These are phyloP conservation scores for Penicillium brasilianum DNA, from an alignment of 2,329 filamentous ascomycete species.

Conservation along the genomic window DNA sequence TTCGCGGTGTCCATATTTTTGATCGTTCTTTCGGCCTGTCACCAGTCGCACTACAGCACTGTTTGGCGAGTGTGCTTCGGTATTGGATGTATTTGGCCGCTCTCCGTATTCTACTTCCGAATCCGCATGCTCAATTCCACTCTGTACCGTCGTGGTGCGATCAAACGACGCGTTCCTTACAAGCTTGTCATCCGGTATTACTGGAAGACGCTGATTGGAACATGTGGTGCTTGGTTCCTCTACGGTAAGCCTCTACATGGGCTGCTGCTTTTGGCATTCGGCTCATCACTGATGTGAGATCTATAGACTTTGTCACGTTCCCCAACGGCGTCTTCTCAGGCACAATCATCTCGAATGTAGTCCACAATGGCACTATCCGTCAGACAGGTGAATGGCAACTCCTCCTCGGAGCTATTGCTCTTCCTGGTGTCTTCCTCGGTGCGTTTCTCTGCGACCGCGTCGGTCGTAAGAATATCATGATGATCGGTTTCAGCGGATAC, in stretches of 20 bases:
- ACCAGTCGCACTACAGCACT: conserved; percentile 44
- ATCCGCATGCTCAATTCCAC: conserved; percentile 59
- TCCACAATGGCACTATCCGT: conserved; percentile 46
- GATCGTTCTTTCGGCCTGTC: conserved; percentile 51
- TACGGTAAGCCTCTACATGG: conserved; percentile 39
- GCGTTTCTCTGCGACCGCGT: conserved; percentile 55
- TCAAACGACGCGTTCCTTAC: conserved; percentile 59
- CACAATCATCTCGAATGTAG: conserved; percentile 50
- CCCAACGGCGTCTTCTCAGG: conserved; percentile 56
- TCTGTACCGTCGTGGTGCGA: conserved; percentile 59
- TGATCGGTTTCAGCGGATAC: conserved; percentile 57
- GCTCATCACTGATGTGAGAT: neutral
- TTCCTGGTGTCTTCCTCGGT: conserved; percentile 58
- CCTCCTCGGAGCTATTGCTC: conserved; percentile 46
- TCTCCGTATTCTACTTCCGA: conserved; percentile 63
- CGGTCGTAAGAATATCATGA: conserved; percentile 58
- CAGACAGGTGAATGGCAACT: conserved; percentile 57
- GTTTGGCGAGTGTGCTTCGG: conserved; percentile 58
- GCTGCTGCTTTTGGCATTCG: neutral
- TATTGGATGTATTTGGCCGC: conserved; percentile 56
- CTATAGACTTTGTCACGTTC: conserved; percentile 50
- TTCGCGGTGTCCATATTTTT: conserved; percentile 54
- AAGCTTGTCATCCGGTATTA: conserved; percentile 58
- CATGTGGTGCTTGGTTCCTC: conserved; percentile 62
- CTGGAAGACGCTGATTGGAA: conserved; percentile 60